A percentile compares a stretch with the other conserved stretches of the same genome.
Conservation (phyloP, 495 filamentous ascomycete species). For the Xylaria sp. region DNA sequence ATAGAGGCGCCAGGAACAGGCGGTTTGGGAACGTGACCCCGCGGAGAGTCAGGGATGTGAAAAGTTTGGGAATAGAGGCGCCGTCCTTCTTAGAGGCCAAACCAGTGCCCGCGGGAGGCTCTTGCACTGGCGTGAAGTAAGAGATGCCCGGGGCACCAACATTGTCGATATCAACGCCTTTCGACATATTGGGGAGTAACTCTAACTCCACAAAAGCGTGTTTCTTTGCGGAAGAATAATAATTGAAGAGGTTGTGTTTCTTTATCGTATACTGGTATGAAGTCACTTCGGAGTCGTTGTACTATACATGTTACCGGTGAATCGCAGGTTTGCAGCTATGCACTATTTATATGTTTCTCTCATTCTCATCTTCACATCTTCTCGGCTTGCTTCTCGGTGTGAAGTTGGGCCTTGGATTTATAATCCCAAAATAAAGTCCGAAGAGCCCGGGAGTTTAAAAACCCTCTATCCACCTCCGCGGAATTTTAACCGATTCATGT, state of each 20-base stretch:
- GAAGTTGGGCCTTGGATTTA: constrained; percentile 14
- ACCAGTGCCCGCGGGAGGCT: constrained; percentile 65
- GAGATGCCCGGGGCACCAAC: constrained; percentile 60
- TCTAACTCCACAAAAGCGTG: too few relatives aligned
- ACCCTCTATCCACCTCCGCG: not conserved
- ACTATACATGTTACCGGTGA: not conserved
- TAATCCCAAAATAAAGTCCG: constrained; percentile 4
- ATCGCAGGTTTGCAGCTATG: not conserved
- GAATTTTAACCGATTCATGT: not conserved
- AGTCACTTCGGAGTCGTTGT: not conserved
- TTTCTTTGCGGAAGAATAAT: too few relatives aligned
- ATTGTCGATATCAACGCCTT: constrained; percentile 41
- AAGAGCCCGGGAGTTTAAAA: not conserved
- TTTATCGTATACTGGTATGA: not conserved
- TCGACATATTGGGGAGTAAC: not conserved
- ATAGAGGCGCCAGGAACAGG: constrained; percentile 66
- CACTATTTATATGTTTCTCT: constrained; percentile 4
- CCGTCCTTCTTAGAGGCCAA: constrained; percentile 63
- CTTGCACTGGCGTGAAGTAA: constrained; percentile 73
- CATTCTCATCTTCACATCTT: not conserved
- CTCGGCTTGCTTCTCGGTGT: not conserved
- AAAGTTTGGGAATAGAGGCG: constrained; percentile 69
- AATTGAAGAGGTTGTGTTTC: too few relatives aligned
- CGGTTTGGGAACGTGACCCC: constrained; percentile 68
- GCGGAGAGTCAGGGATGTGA: constrained; percentile 66